Evolutionary conservation across 345 rosid genomes (phyloP).

Genomic region (Eucalyptus fibrosa): DNA sequence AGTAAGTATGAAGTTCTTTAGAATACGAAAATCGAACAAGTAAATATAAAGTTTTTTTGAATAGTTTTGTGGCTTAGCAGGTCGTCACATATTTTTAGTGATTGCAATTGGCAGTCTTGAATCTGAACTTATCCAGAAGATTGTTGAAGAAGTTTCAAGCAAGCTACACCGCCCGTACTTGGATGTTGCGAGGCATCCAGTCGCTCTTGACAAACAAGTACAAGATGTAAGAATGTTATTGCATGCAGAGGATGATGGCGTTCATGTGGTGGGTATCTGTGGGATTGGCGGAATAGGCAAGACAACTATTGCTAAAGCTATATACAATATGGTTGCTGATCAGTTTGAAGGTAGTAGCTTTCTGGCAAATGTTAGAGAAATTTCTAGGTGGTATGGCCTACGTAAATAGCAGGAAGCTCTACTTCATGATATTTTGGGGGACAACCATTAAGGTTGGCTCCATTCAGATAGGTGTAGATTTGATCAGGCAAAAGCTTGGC

Average conservation of each 20-base stretch:
- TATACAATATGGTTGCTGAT: neutral
- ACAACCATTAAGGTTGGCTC: neutral
- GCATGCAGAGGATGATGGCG: neutral
- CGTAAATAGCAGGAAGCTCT: neutral
- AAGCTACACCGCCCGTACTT: neutral
- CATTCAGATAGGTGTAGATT: neutral
- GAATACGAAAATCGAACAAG: too few species aligned
- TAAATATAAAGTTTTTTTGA: neutral
- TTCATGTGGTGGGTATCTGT: neutral
- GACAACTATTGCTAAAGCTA: slow-evolving; percentile 10
- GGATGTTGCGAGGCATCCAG: neutral
- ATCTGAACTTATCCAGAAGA: neutral
- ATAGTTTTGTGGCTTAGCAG: neutral
- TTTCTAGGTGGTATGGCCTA: neutral
- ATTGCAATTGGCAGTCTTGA: neutral
- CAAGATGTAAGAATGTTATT: neutral
- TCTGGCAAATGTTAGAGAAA: slow-evolving; percentile 14
- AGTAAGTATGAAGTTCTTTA: too few species aligned
- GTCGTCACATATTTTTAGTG: neutral
- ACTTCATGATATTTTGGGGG: neutral
- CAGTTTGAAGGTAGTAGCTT: slow-evolving; percentile 25
- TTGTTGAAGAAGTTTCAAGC: slow-evolving; percentile 2
- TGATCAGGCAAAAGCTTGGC: neutral
- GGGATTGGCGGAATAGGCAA: neutral
- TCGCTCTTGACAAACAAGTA: neutral